Base-by-base conservation (phyloP, 192 early-diverging fungal genomes). In the Mortierella hygrophila region DNA sequence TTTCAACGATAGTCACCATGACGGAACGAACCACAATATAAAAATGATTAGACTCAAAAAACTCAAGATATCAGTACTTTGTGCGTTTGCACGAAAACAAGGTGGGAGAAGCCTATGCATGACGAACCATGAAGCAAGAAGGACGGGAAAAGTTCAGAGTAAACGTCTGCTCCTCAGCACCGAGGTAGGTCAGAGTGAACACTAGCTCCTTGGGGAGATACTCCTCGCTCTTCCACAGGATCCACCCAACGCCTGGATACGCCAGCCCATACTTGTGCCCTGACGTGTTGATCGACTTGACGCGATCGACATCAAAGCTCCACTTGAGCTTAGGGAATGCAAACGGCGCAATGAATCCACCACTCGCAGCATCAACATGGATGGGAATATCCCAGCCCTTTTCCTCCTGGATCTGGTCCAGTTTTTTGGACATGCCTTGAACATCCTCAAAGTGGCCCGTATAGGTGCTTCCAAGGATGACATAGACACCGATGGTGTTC, bases 231-330 rank as follows among this genome's bases (percentile, higher is more conserved):
- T 91, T 90, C 96, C 96, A 97, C 35, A 97, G 69, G 49, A 92
- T 90, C 96, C 96, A 97, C 47, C 96, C 96, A 68, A 97, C 89
- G 63, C 96, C 96, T 7, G 95, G 92, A 80, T 96, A 96, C 15
- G 92, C 91, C 46, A 97, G 90, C n/a, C 96, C 96, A 89, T 91
- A 97, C 85, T 97, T 97, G 93, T 96, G 96, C 63, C 96, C 95
- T 60, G 94, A 95, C 29, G 92, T 92, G 82, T 96, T 97, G 88
- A 97, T 97, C 26, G 94, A 95, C 10, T 90, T 91, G 18, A 97
- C 96, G 20, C 91, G 93, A 4, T 83, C 81, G 20, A 96, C 88
- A 85, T 88, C 79, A 69, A 84, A 79, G 57, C 92, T 89, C 96
- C 96, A 97, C 70, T 89, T 88, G 46, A 97, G 89, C 15, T 94